Evolutionary conservation across 768 basidiomycete species (phyloP), one percentile per base, ranked within the genome.

Genomic region (Suillus hirtellus): DNA sequence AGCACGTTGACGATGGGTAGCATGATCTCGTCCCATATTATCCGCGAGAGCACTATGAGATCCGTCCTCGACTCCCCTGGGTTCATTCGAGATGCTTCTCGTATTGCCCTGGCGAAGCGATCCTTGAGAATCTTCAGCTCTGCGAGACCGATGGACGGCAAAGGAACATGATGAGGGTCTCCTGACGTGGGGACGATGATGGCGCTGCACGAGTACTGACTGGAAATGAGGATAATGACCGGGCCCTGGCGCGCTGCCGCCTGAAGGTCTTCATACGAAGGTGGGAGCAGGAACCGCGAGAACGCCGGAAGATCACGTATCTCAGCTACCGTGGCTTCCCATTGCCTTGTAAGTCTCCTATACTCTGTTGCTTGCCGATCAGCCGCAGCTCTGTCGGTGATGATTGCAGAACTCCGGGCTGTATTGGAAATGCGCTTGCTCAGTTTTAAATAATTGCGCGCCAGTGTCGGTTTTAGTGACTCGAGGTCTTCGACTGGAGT

Each of bases 401-500:
- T 49, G 14, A 7, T 5, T 9, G 47, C 24, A 49, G 47, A 49
- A 15, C 1, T 11, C 24, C 27, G 47, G 0, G 47, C 1, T 2
- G 24, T 24, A 49, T 49, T 27, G 14, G 47, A 49, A 15, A 49
- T 2, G 12, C 1, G 47, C 0, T 49, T 49, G 24, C 47, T 49
- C 24, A 49, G 14, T 24, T 49, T 24, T 7, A 27, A 8, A 49
- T 15, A 49, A 8, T 15, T 15, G 14, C 8, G 14, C 1, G 47
- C 47, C 3, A 49, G 24, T 24, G 12, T 24, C 8, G 47, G 47
- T 4, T 49, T 24, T 27, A 0, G 14, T 9, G 47, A 49, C 14
- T 27, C 14, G 14, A 49, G 47, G 14, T 49, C 47, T 27, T 52
- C 50, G 5, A 52, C 17, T 10, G 74, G 67, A 17, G 69, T 67